Percentiles rank a stretch among this genome's conserved stretches.
Evolutionary conservation across 805 yeast species (phyloP).

Genomic region (Myxozyma neglecta): DNA sequence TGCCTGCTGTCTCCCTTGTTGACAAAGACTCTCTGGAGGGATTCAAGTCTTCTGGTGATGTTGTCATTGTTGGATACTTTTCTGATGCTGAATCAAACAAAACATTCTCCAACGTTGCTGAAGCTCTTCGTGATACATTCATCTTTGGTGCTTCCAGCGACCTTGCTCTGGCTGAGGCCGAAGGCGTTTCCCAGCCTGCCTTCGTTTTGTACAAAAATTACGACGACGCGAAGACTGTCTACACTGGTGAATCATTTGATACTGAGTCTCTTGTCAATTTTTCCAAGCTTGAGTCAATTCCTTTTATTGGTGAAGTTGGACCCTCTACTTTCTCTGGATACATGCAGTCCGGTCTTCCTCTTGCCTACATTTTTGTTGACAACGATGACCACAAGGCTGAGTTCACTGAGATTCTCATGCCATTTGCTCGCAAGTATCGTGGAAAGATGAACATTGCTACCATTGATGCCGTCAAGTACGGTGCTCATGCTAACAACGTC

Average conservation of each 20-base stretch:
- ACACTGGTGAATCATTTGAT: constrained; percentile 38
- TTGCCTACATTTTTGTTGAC: constrained; percentile 85
- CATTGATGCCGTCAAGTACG: constrained; percentile 75
- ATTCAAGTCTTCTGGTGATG: constrained; percentile 45
- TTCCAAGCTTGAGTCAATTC: constrained; percentile 64
- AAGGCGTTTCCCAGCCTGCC: constrained; percentile 47
- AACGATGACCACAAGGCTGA: constrained; percentile 63
- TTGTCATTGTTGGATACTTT: constrained; percentile 52
- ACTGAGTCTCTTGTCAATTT: constrained; percentile 48
- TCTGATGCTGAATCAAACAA: constrained; percentile 55
- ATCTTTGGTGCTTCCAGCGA: constrained; percentile 55
- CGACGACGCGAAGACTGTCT: constrained; percentile 39
- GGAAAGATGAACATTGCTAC: constrained; percentile 86
- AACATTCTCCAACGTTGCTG: constrained; percentile 66
- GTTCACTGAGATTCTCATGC: constrained; percentile 52
- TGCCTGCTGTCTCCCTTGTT: constrained; percentile 67
- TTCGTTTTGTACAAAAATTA: constrained; percentile 47
- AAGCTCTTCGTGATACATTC: constrained; percentile 59
- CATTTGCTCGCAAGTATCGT: constrained; percentile 70
- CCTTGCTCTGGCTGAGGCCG: constrained; percentile 44
- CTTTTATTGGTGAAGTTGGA: constrained; percentile 83
- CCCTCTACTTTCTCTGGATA: constrained; percentile 76
- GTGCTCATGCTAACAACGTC: constrained; percentile 82
- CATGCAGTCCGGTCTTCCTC: constrained; percentile 69
- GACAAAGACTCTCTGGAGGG: constrained; percentile 53